Base-by-base conservation (phyloP, 106 monocot species). In the Cymbidium sinense region DNA sequence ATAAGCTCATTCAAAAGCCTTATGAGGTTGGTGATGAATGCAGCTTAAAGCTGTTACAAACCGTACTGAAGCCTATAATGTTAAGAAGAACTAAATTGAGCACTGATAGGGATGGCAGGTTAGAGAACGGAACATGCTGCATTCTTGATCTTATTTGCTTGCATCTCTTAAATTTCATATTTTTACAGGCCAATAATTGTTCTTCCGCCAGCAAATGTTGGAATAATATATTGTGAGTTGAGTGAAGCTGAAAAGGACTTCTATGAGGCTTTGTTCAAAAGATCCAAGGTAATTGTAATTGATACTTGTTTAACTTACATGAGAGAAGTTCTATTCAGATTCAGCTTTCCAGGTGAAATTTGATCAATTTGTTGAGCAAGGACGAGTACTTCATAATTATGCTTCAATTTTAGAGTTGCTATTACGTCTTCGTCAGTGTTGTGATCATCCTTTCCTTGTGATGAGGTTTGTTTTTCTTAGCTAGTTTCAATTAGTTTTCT, bases 381-480 rank as follows among this genome's bases (percentile, higher is more conserved):
- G 96, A 64, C 85, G 91, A 50, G 90, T 98, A 78, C 90, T 98
- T 86, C 96, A 98, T 83, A 98, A 98, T 82, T 98, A 98, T 90
- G 96, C 94, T 82, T 98, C 96, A 36, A 98, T 98, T 71, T 78
- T 98, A 75, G 96, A 98, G 88, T 84, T 98, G 79, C 91, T 98
- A 83, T 88, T 98, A 79, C 94, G 96, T 34, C 90, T 98, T 79
- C 89, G 96, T 23, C 96, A 98, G 50, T 98, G 96, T 75, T 98
- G 96, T 77, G 94, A 98, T 75, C 96, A 98, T 83, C 96, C 96
- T 51, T 98, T 94, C 64, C 91, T 98, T 73, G 92, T 98, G 12
- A 84, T 92, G 88, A 98, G 96, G 96, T 98, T 75, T 76, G 78
- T 50, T 21, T 71, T 75, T 77, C 70, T 75, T 8, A 36, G 23